Percentiles rank a stretch among this genome's conserved stretches.
phyloP scores from a whole-genome alignment of 73 alveolate species.

The Breviolum minutum region DNA sequence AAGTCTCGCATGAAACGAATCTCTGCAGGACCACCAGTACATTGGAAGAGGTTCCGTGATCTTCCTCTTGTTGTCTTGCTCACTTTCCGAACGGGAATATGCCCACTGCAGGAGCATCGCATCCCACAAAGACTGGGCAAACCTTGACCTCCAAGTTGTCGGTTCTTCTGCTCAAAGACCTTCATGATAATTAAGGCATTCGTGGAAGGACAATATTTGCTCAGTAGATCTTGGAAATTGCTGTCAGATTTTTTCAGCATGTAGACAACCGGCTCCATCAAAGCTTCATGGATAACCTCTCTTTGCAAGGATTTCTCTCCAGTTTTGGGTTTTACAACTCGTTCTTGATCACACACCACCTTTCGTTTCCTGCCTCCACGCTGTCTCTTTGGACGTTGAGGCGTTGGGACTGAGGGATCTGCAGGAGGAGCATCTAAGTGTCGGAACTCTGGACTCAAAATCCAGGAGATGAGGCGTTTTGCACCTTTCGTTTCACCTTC shows the following conservation, averaged over 20 bases:
- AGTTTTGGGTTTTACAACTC: background rate
- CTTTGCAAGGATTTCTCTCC: background rate
- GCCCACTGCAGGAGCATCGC: background rate
- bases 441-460: background rate
- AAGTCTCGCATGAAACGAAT: slow-evolving; percentile 38
- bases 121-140: background rate
- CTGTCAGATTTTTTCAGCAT: background rate
- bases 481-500: background rate
- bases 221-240: slow-evolving; percentile 12
- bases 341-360: background rate
- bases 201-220: slow-evolving; percentile 14
- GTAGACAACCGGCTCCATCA: slow-evolving; percentile 42
- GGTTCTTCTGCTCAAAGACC: slow-evolving; percentile 50
- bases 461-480: slow-evolving; percentile 10
- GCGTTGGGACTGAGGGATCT: background rate
- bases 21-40: slow-evolving; percentile 32
- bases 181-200: slow-evolving; percentile 12
- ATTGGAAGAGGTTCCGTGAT: background rate
- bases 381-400: background rate
- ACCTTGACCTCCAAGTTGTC: background rate
- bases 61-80: no score
- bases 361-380: background rate
- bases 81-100: background rate
- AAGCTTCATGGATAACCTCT: background rate
- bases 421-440: background rate